Percentiles rank a stretch among this genome's conserved stretches.
These are phyloP conservation scores for Apiosordaria backusii DNA, from an alignment of 495 filamentous ascomycete genomes.

Conservation along the genomic window DNA sequence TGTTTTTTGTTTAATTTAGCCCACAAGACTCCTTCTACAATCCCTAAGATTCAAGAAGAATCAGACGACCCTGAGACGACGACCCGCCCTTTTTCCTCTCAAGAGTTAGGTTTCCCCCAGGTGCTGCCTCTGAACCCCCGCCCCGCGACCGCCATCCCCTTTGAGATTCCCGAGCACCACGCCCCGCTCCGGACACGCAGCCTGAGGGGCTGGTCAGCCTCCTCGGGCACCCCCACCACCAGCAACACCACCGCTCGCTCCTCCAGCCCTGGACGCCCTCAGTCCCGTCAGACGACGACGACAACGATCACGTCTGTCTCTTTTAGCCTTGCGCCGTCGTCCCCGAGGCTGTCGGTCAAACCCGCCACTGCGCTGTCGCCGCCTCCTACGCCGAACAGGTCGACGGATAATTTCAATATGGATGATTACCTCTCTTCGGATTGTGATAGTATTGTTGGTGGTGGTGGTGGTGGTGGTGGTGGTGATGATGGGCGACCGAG, in stretches of 20 bases:
- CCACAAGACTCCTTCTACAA: conserved; percentile 7
- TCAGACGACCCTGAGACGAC: not conserved
- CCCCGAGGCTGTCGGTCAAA: conserved; percentile 6
- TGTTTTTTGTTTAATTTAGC: not conserved
- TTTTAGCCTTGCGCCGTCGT: conserved; percentile 9
- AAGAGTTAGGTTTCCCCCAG: too few relatives aligned
- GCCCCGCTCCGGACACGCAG: conserved; percentile 17
- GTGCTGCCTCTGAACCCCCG: not conserved
- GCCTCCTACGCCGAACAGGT: conserved; percentile 5
- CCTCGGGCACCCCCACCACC: conserved; percentile 38
- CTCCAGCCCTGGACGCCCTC: conserved; percentile 33
- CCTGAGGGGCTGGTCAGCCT: conserved; percentile 16
- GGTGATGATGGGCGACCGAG: not conserved
- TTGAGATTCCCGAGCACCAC: conserved; percentile 22
- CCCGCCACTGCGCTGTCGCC: conserved; percentile 17
- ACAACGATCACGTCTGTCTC: conserved; percentile 41
- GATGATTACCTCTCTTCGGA: conserved; percentile 41
- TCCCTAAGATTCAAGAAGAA: conserved; percentile 5
- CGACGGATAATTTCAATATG: conserved; percentile 30
- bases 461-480: conserved; percentile 6
- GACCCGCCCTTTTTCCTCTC: not conserved
- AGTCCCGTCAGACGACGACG: conserved; percentile 40
- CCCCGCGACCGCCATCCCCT: not conserved
- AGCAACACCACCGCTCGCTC: conserved; percentile 30
- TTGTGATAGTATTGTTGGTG: conserved; percentile 32